Conservation (phyloP, 2,329 filamentous ascomycete genomes). For the Albifimbria verrucaria region DNA sequence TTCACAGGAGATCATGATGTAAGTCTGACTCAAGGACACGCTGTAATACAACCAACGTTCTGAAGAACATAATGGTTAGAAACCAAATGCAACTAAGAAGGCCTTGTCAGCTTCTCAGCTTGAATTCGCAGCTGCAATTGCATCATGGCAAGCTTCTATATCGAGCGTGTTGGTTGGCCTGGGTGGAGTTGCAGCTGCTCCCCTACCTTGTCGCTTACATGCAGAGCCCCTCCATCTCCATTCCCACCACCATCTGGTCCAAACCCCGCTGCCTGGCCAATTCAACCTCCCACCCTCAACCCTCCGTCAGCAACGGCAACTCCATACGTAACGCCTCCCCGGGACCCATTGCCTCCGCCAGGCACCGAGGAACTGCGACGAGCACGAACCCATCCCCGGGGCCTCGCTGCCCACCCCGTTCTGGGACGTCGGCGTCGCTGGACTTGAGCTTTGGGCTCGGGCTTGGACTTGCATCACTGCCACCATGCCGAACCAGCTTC, state of each 20-base stretch:
- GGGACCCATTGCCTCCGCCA: background rate
- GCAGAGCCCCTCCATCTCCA: background rate
- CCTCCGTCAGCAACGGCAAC: background rate
- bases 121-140: no score
- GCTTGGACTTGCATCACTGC: constrained; percentile 12
- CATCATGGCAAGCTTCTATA: no score
- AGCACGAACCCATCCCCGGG: no score
- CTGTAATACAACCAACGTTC: no score
- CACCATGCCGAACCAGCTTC: constrained; percentile 26
- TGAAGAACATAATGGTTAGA: no score
- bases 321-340: background rate
- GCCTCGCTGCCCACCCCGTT: no score
- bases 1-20: no score
- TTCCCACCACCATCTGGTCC: background rate
- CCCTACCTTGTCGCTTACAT: background rate
- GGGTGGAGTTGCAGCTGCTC: background rate
- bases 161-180: no score
- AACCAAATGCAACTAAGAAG: no score
- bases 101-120: no score
- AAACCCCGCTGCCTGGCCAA: background rate
- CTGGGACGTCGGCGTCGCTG: no score
- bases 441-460: background rate
- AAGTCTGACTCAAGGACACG: no score
- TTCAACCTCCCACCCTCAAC: background rate
- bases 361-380: background rate